Conservation (phyloP, 177 flowering plant species). For the Vitis hybrid region DNA sequence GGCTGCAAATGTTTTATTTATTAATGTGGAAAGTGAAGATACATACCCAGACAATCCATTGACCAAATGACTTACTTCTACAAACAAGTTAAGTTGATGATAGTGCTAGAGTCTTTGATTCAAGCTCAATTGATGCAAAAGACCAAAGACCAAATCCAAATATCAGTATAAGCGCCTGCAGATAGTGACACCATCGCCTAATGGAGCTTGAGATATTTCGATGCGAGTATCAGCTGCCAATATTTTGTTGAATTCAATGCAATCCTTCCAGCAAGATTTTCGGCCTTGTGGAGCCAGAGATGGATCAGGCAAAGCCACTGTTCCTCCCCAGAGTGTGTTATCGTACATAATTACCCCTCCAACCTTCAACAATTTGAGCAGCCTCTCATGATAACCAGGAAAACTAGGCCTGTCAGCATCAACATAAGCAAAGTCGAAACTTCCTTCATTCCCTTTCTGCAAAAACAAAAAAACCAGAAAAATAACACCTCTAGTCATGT, state of each 20-base stretch:
- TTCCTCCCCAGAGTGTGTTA: constrained; percentile 52
- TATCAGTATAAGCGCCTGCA: no score
- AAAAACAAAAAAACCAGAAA: neutral
- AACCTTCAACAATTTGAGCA: constrained; percentile 45
- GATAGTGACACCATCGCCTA: no score
- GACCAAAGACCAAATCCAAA: no score
- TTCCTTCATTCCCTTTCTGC: constrained; percentile 34
- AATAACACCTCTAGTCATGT: no score
- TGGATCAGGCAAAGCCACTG: constrained; percentile 24
- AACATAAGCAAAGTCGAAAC: constrained; percentile 48
- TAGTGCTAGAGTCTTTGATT: no score
- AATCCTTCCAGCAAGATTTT: constrained; percentile 15
- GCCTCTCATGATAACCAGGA: constrained; percentile 43
- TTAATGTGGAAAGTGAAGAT: no score
- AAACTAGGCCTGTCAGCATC: constrained; percentile 51
- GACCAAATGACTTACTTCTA: no score
- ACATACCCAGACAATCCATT: no score
- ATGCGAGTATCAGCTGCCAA: constrained; percentile 30
- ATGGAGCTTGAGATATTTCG: constrained; percentile 1
- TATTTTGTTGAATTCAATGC: constrained; percentile 22
- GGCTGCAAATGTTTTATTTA: no score
- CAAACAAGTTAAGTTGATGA: no score
- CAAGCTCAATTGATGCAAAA: no score
- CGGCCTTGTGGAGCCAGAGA: constrained; percentile 2
- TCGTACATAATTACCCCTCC: constrained; percentile 48